phyloP scores from a whole-genome alignment of 495 filamentous ascomycete genomes.

The Tuber brumale region DNA sequence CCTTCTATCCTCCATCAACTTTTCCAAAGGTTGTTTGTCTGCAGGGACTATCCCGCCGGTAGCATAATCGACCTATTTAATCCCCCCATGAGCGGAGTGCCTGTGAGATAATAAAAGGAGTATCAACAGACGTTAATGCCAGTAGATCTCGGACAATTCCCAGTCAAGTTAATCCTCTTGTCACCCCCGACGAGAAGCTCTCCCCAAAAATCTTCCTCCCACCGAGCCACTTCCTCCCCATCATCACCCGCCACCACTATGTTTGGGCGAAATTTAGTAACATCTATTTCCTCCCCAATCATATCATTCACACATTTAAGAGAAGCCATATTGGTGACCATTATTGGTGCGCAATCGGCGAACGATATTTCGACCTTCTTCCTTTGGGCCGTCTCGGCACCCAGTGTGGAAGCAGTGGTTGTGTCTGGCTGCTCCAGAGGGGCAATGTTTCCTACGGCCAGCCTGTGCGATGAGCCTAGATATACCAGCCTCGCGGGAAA shows the following conservation, averaged over 20 bases:
- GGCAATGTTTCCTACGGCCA: constrained; percentile 24
- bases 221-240: constrained; percentile 48
- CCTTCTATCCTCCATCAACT: constrained; percentile 47
- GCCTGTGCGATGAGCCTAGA: constrained; percentile 17
- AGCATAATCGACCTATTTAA: constrained; percentile 21
- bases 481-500: constrained; percentile 24
- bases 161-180: constrained; percentile 54
- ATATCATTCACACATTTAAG: constrained; percentile 59
- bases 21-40: constrained; percentile 42
- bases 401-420: not conserved
- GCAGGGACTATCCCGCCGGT: constrained; percentile 13
- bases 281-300: constrained; percentile 50
- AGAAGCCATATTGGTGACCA: constrained; percentile 66
- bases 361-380: constrained; percentile 56
- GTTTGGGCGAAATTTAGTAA: constrained; percentile 80
- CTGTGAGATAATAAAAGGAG: not conserved
- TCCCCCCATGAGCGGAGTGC: not conserved
- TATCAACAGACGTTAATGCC: constrained; percentile 23
- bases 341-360: constrained; percentile 69
- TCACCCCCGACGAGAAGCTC: constrained; percentile 49
- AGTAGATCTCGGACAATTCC: constrained; percentile 74
- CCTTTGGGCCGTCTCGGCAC: too few species aligned
- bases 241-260: constrained; percentile 55
- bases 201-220: constrained; percentile 84
- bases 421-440: not conserved